phyloP scores from a whole-genome alignment of 1,139 yeast species.

The Kodamaea ohmeri region DNA sequence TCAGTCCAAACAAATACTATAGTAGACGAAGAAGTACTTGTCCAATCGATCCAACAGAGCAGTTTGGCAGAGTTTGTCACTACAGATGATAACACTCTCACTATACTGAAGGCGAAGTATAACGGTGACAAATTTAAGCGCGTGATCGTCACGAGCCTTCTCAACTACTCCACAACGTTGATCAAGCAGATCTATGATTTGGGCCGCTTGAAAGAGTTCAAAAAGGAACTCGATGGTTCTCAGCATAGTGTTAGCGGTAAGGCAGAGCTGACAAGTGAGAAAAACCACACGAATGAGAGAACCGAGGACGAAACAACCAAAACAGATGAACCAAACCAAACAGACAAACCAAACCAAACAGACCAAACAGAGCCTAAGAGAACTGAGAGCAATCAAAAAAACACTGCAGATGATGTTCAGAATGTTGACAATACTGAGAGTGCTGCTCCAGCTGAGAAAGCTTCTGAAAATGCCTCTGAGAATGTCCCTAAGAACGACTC shows the following conservation, averaged over 20 bases:
- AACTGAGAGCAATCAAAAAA: neutral
- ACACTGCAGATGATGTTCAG: neutral
- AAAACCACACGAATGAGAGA: conserved; percentile 1
- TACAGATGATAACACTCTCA: conserved; percentile 18
- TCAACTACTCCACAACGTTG: conserved; percentile 26
- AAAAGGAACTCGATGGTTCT: conserved; percentile 3
- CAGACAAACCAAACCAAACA: conserved; percentile 1
- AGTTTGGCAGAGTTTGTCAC: conserved; percentile 22
- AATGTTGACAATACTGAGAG: conserved; percentile 4
- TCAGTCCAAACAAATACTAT: conserved; percentile 7
- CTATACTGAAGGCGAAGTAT: conserved; percentile 18
- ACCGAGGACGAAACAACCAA: neutral
- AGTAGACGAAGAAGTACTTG: conserved; percentile 14
- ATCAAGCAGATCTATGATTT: conserved; percentile 30
- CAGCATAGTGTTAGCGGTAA: conserved; percentile 3
- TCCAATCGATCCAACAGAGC: conserved; percentile 13
- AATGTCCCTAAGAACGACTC: no score
- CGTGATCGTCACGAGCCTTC: conserved; percentile 26
- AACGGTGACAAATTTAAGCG: conserved; percentile 22
- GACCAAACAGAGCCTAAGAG: neutral
- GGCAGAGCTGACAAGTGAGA: conserved; percentile 2
- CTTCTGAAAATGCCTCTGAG: no score
- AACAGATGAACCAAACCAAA: conserved; percentile 4
- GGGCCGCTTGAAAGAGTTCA: conserved; percentile 9
- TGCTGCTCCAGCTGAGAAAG: no score